phyloP scores from a whole-genome alignment of 129 eudicot genomes.

The Tanacetum coccineum region DNA sequence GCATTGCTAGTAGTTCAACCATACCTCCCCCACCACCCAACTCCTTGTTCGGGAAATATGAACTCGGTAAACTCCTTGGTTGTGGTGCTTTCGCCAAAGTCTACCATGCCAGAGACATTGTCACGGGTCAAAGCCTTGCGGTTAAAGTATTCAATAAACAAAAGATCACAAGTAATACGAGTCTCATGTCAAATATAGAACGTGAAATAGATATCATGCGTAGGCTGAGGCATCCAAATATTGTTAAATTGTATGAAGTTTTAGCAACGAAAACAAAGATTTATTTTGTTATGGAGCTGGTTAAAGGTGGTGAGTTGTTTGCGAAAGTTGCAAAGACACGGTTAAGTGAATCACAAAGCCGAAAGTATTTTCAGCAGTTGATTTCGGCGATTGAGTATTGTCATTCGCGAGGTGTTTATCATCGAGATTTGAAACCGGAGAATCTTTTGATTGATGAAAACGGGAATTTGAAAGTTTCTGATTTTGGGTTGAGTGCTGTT shows the following conservation, averaged over 20 bases:
- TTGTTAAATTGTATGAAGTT: slow-evolving; percentile 58
- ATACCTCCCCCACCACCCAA: slow-evolving; percentile 32
- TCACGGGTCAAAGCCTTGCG: slow-evolving; percentile 74
- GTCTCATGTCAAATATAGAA: slow-evolving; percentile 46
- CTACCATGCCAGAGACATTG: slow-evolving; percentile 54
- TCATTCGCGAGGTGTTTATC: slow-evolving; percentile 70
- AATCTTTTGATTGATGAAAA: slow-evolving; percentile 69
- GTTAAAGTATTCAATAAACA: slow-evolving; percentile 62
- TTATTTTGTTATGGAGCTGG: slow-evolving; percentile 70
- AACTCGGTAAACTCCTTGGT: slow-evolving; percentile 68
- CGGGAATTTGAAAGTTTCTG: slow-evolving; percentile 63
- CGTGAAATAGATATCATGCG: slow-evolving; percentile 72
- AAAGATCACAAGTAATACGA: slow-evolving; percentile 26
- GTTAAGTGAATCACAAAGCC: slow-evolving; percentile 54
- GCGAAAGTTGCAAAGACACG: slow-evolving; percentile 52
- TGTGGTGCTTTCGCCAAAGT: slow-evolving; percentile 87
- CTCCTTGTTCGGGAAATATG: slow-evolving; percentile 64
- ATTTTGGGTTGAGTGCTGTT: slow-evolving; percentile 73
- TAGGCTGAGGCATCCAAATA: slow-evolving; percentile 50
- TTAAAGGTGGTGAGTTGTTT: slow-evolving; percentile 78
- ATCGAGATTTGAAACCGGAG: slow-evolving; percentile 83
- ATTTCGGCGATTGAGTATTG: slow-evolving; percentile 78
- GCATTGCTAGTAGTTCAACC: slow-evolving; percentile 16
- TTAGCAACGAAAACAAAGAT: slow-evolving; percentile 59
- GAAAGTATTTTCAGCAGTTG: slow-evolving; percentile 69